Percentiles rank a stretch among this genome's conserved stretches.
Evolutionary conservation across 83 land plant species (phyloP).

Genomic region (Larix sibirica): DNA sequence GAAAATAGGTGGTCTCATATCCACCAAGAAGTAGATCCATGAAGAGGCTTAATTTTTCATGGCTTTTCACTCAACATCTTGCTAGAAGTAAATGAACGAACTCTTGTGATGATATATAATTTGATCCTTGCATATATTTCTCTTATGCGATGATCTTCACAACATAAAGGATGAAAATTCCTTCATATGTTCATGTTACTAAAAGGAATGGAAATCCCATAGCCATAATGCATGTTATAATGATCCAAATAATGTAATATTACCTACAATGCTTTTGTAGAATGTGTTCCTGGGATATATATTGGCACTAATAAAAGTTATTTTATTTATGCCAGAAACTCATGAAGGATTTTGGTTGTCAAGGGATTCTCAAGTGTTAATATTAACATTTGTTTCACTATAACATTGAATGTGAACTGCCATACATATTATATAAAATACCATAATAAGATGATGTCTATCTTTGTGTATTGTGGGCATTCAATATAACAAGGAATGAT

Average conservation of each 20-base stretch:
- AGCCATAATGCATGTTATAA: too few species aligned
- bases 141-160: conserved; percentile 2
- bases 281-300: conserved; percentile 54
- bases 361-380: conserved; percentile 39
- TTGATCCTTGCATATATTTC: background rate
- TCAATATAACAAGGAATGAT: background rate
- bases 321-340: conserved; percentile 45
- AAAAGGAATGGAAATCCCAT: too few species aligned
- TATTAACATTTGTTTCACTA: conserved; percentile 51
- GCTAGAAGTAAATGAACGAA: conserved; percentile 17
- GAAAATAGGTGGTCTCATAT: too few species aligned
- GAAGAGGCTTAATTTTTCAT: too few species aligned
- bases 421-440: background rate
- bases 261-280: conserved; percentile 52
- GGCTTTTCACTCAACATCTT: background rate
- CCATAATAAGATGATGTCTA: background rate
- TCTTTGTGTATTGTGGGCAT: too few species aligned
- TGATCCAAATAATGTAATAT: too few species aligned
- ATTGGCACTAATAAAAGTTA: conserved; percentile 49
- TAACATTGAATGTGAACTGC: too few species aligned
- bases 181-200: too few species aligned
- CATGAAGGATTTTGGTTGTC: conserved; percentile 26
- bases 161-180: conserved; percentile 16
- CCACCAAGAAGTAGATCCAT: too few species aligned
- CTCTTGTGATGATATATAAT: too few species aligned